Conservation (phyloP, 345 rosid genomes). For the Isatis tinctoria region DNA sequence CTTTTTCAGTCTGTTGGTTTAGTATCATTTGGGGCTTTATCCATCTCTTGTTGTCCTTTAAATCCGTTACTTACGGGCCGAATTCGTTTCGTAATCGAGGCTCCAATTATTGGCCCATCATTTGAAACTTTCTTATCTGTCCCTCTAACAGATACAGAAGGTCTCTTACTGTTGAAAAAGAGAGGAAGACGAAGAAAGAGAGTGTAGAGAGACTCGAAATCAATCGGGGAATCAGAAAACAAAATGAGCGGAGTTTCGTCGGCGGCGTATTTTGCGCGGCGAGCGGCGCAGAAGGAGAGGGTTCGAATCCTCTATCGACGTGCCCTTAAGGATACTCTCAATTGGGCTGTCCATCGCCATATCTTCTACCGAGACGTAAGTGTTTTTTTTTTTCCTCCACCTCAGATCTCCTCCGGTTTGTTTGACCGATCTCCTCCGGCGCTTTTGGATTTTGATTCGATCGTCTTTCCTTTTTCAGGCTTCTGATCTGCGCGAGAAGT, state of each 20-base stretch:
- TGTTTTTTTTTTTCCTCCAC: background rate
- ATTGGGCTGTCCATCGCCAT: conserved; percentile 98
- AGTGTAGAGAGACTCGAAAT: conserved; percentile 19
- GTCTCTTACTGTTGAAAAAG: background rate
- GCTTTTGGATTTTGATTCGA: background rate
- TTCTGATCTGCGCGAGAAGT: conserved; percentile 68
- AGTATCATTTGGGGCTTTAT: no score
- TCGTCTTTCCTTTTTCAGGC: conserved; percentile 45
- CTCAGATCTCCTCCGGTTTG: conserved; percentile 18
- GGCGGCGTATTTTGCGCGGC: conserved; percentile 72
- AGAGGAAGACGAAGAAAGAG: background rate
- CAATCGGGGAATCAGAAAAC: conserved; percentile 17
- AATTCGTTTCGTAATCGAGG: background rate
- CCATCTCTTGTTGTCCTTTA: no score
- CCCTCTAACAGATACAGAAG: background rate
- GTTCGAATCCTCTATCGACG: conserved; percentile 92
- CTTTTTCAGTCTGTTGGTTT: no score
- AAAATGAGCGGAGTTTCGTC: conserved; percentile 59
- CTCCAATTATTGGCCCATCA: conserved; percentile 2
- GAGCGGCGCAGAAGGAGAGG: conserved; percentile 90
- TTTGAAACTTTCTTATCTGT: background rate
- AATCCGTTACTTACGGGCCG: background rate
- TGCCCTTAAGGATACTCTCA: conserved; percentile 88
- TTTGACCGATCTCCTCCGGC: background rate
- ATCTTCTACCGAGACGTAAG: conserved; percentile 80